Base-by-base conservation (phyloP, 805 yeast species). In the Yamadazyma philogaea region DNA sequence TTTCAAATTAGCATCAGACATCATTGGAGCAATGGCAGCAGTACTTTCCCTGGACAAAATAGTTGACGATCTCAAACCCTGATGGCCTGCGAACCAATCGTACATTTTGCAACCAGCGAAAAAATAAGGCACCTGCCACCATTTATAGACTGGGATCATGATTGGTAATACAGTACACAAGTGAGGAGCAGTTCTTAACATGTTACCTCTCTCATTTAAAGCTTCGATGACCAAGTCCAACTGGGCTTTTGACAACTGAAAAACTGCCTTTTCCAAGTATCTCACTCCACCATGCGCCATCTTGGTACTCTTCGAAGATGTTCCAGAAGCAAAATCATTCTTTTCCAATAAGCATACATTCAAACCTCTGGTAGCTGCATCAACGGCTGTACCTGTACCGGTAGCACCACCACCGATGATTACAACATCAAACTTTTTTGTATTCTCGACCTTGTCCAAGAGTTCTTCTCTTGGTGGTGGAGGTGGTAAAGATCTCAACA, bases 211-310 rank as follows among this genome's bases (percentile, higher is more conserved):
- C 21, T 56, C 66, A 21, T 55, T 49, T 37, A 66, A 55, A 12
- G 61, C 60, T 22, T 64, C 61, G 37, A 55, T 54, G 19, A 55
- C 60, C 32, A 55, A 52, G 16, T 65, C 53, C 42, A 79, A 41
- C 70, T 90, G 98, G 47, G 82, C 91, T 64, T 87, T 88, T 44
- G 95, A 89, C 40, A 90, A 75, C 68, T 88, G 89, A 78, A 88
- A 88, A 56, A 90, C 80, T 30, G 97, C 97, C 71, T 90, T 90
- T 63, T 90, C 98, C 57, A 90, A 76, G 64, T 90, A 90, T 57
- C 98, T 76, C 33, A 90, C 96, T 62, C 98, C 98, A 52, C 98
- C 98, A 61, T 90, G 98, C 34, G 96, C 96, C 82, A 90, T 86
- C 69, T 90, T 90, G 37, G 98, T 90, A 12, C 96, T 86, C 57